Percentiles rank a stretch among this genome's conserved stretches.
phyloP scores from a whole-genome alignment of 345 rosid genomes.

The Citrus sp. region DNA sequence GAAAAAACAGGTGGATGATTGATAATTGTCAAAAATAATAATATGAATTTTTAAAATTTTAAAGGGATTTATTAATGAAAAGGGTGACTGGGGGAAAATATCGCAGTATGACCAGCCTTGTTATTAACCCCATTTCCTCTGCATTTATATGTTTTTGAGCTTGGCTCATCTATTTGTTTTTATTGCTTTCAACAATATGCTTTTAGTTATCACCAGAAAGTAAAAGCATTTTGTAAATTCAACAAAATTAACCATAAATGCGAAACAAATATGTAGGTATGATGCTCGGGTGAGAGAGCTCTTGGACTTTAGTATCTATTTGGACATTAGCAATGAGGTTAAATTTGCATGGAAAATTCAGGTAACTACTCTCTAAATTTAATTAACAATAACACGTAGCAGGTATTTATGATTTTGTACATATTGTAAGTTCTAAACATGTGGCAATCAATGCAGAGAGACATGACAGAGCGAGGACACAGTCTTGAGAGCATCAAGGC shows the following conservation, averaged over 20 bases:
- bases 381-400: conserved; percentile 4
- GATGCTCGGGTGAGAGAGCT: conserved; percentile 85
- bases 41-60: too few relatives aligned
- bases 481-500: conserved; percentile 98
- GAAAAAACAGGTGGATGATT: too few relatives aligned
- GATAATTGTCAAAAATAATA: too few relatives aligned
- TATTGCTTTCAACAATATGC: too few relatives aligned
- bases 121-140: too few relatives aligned
- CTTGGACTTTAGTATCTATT: conserved; percentile 90
- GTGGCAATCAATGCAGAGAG: conserved; percentile 53
- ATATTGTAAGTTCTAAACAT: conserved; percentile 2
- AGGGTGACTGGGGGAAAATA: too few relatives aligned
- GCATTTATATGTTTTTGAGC: too few relatives aligned
- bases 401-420: not conserved
- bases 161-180: too few relatives aligned
- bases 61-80: too few relatives aligned
- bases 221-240: not conserved
- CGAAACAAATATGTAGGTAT: conserved; percentile 43
- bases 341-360: conserved; percentile 95
- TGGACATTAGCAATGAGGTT: conserved; percentile 96
- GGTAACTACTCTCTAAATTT: conserved; percentile 20
- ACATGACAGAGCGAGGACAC: conserved; percentile 99
- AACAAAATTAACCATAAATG: not conserved
- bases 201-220: too few relatives aligned
- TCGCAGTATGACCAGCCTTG: too few relatives aligned